A percentile compares a stretch with the other conserved stretches of the same genome.
Conservation (phyloP, 2,329 filamentous ascomycete genomes). For the Graphilbum fragrans region DNA sequence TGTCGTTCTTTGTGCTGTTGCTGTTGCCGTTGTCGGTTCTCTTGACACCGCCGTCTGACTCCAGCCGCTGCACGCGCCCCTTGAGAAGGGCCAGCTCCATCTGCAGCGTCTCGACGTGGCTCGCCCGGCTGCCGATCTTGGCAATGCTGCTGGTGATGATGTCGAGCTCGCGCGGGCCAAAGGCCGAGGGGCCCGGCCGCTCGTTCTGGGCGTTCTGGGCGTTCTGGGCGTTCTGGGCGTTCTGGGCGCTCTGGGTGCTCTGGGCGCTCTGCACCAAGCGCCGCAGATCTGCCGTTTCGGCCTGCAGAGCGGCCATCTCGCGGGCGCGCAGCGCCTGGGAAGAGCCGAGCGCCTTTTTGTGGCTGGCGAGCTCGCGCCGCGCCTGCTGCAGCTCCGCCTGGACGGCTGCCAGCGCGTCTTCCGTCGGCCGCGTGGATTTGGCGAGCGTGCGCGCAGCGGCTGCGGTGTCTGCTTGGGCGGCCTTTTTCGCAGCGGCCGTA, state of each 20-base stretch:
- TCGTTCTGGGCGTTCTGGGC: not conserved
- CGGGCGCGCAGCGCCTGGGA: conserved; percentile 10
- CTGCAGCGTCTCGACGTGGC: conserved; percentile 25
- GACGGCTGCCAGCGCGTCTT: conserved; percentile 18
- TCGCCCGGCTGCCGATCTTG: conserved; percentile 24
- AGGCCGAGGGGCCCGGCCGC: not conserved
- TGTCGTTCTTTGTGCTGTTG: not conserved
- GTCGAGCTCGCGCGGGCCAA: conserved; percentile 23
- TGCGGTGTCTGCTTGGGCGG: not conserved
- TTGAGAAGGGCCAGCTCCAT: conserved; percentile 30
- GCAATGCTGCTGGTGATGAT: conserved; percentile 25
- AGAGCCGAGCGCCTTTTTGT: no score
- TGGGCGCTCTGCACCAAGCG: no score
- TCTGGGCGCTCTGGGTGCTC: no score
- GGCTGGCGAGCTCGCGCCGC: conserved; percentile 16
- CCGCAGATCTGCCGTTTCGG: not conserved
- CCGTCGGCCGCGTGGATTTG: no score
- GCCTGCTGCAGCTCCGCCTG: conserved; percentile 21
- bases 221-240: not conserved
- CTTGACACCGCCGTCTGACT: conserved; percentile 6
- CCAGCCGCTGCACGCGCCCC: conserved; percentile 21
- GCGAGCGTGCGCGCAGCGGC: conserved; percentile 15
- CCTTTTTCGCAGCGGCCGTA: not conserved
- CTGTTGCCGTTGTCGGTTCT: not conserved
- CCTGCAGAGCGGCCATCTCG: not conserved